These are phyloP conservation scores for Paxillus involutus DNA, from an alignment of 768 basidiomycete genomes.

Conservation along the genomic window DNA sequence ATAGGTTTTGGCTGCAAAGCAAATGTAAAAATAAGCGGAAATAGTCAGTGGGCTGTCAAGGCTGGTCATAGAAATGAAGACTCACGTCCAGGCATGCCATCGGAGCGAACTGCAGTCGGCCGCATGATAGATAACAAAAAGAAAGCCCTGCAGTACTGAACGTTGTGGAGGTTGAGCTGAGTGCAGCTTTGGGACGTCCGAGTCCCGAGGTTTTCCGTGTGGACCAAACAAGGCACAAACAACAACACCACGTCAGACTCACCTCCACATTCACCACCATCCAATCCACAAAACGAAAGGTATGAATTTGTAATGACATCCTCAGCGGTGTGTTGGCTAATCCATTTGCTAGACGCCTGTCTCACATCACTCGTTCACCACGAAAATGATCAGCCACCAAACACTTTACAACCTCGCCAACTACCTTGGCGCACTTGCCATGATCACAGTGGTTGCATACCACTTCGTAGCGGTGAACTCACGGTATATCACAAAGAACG, in stretches of 20 bases:
- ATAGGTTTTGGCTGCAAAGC: conserved; percentile 67
- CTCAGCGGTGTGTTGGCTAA: background rate
- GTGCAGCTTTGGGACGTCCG: background rate
- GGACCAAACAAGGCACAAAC: conserved; percentile 35
- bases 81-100: conserved; percentile 86
- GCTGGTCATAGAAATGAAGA: conserved; percentile 14
- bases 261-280: background rate
- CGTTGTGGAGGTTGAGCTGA: background rate
- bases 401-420: conserved; percentile 84
- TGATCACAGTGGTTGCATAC: conserved; percentile 86
- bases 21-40: conserved; percentile 2
- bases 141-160: conserved; percentile 3
- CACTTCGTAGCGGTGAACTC: conserved; percentile 90
- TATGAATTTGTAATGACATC: background rate
- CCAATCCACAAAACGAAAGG: conserved; percentile 14
- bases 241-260: conserved; percentile 14
- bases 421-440: conserved; percentile 78
- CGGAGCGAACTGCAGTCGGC: conserved; percentile 49
- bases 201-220: conserved; percentile 30
- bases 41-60: background rate
- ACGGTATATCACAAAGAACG: conserved; percentile 38
- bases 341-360: background rate
- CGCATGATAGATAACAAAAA: conserved; percentile 40
- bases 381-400: conserved; percentile 72
- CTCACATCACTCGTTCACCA: conserved; percentile 3